Base-by-base conservation (phyloP, 306 rosid genomes). In the Ziziphus jujuba region DNA sequence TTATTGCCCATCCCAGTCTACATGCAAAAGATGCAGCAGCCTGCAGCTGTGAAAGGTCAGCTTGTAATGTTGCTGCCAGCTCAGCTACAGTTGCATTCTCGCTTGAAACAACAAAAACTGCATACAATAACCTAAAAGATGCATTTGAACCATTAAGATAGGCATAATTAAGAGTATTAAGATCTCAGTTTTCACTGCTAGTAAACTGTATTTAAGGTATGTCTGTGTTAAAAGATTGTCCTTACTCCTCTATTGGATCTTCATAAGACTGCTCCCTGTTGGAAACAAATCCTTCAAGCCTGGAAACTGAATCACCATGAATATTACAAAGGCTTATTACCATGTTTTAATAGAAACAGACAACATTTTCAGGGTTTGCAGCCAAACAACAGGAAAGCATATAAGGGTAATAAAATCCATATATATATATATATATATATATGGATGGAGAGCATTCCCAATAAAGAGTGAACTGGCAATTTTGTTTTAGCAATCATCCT, bases 241-340 rank as follows among this genome's bases (percentile, higher is more conserved):
- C 85, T 85, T 87, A 92, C 98, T 92, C 98, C 88, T 92, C 98
- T 71, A 89, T 92, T 64, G 98, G 98, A 83, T 92, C 96, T 84
- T 92, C 98, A 51, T 89, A 89, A 28, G 96, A 89, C 79, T 89
- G 98, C 91, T 92, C 98, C 83, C 95, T 82, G 88, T 92, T 92
- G 65, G 96, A 92, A 81, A 92, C 95, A 89, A 92, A 92, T 48
- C 98, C 98, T 87, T 92, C 98, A 76, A 92, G 98, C 91, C 89
- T 87, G 79, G 87, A 89, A 81, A 92, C 98, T 92, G 92, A 66
- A 84, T 44, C 69, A 76, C 55, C 67, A 63, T 34, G 70, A 61
- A 68, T 69, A 45, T 73, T 70, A 84, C 68, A 49, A 73, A 53
- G 66, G 59, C 80, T 8, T 40, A 40, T 40, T 40, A 9, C 1